A percentile compares a stretch with the other conserved stretches of the same genome.
Conservation (phyloP, 2,329 filamentous ascomycete species). For the Xylaria sp. region DNA sequence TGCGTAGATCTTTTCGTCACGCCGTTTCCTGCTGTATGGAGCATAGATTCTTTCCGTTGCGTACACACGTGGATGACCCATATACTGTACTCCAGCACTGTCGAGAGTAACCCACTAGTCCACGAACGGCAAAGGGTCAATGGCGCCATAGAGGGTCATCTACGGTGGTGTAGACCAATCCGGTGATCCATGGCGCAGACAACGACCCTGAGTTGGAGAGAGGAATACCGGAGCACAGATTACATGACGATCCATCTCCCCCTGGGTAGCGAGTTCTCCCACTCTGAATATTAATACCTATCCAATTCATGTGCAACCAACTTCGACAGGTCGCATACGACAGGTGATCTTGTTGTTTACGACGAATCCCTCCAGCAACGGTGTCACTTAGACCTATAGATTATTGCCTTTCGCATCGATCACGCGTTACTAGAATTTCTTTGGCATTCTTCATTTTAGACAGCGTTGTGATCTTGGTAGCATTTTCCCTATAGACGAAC, state of each 20-base stretch:
- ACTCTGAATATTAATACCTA: neutral
- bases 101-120: slow-evolving; percentile 29
- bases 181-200: slow-evolving; percentile 27
- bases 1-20: neutral
- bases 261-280: slow-evolving; percentile 1
- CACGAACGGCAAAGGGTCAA: slow-evolving; percentile 41
- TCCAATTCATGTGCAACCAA: neutral
- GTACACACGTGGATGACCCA: slow-evolving; percentile 3
- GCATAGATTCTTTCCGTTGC: neutral
- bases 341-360: neutral
- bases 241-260: slow-evolving; percentile 6
- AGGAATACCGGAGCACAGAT: slow-evolving; percentile 1
- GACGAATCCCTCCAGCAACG: neutral
- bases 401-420: neutral
- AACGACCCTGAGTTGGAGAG: slow-evolving; percentile 23
- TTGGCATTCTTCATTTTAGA: neutral
- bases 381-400: neutral
- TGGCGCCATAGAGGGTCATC: slow-evolving; percentile 45
- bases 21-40: neutral
- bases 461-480: neutral
- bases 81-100: slow-evolving; percentile 7
- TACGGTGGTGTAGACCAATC: slow-evolving; percentile 34
- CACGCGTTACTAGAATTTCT: neutral
- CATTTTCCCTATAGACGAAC: neutral
- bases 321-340: neutral